These are phyloP conservation scores for Phytophthora fragariae DNA, from an alignment of 352 stramenopile species.

Conservation along the genomic window DNA sequence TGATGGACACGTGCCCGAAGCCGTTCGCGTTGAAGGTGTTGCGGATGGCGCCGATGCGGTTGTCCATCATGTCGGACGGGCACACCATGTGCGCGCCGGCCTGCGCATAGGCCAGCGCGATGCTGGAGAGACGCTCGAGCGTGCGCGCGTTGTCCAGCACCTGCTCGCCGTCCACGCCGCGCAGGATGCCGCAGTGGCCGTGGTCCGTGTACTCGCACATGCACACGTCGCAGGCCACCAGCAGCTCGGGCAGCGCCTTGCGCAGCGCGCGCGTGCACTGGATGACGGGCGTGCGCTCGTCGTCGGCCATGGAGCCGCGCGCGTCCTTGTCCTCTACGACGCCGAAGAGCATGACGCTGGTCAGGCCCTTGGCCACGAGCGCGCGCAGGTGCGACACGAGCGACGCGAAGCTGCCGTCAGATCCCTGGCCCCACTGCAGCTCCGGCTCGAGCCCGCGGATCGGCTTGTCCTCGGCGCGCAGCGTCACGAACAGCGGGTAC, in stretches of 20 bases:
- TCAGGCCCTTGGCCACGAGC: conserved; percentile 77
- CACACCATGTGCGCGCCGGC: conserved; percentile 98
- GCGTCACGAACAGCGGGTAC: conserved; percentile 91
- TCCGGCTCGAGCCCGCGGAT: conserved; percentile 88
- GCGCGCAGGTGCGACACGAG: conserved; percentile 77
- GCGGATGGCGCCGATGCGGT: conserved; percentile 96
- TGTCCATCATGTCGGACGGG: conserved; percentile 98
- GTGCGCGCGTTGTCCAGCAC: conserved; percentile 98
- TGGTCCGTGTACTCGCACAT: conserved; percentile 93
- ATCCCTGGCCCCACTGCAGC: conserved; percentile 82
- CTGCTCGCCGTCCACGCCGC: conserved; percentile 93
- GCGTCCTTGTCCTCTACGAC: conserved; percentile 89
- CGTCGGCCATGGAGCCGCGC: conserved; percentile 76
- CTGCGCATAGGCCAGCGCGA: conserved; percentile 95
- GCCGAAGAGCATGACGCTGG: conserved; percentile 91
- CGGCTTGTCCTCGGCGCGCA: conserved; percentile 66
- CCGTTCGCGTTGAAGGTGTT: conserved; percentile 95
- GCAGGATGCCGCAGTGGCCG: conserved; percentile 86
- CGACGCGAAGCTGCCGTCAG: conserved; percentile 71
- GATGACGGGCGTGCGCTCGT: conserved; percentile 83
- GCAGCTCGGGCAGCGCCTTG: conserved; percentile 70
- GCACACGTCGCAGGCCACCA: conserved; percentile 90
- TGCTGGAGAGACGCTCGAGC: conserved; percentile 95
- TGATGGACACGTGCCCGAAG: conserved; percentile 98
- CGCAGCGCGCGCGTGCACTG: conserved; percentile 71